These are phyloP conservation scores for Monosporascus ibericus DNA, from an alignment of 2,329 filamentous ascomycete genomes.

Conservation along the genomic window DNA sequence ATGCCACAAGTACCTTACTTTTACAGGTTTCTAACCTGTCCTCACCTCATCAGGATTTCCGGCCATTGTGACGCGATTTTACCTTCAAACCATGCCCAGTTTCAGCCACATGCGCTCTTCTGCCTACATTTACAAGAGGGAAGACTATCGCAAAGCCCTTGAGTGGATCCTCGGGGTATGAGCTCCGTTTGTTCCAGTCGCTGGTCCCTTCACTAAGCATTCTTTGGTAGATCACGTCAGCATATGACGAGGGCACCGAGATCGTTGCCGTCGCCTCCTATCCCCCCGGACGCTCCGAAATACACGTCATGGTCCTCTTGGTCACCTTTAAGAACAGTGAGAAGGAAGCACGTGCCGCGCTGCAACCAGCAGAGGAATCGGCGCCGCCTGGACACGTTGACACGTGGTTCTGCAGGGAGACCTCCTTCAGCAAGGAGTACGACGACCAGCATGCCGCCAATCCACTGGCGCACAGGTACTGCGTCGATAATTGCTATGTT, in stretches of 20 bases:
- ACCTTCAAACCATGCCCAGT: conserved; percentile 28
- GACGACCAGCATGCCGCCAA: too few relatives aligned
- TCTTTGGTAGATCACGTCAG: too few relatives aligned
- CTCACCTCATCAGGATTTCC: conserved; percentile 37
- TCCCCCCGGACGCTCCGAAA: conserved; percentile 6
- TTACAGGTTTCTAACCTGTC: conserved; percentile 17
- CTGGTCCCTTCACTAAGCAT: too few relatives aligned
- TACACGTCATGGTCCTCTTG: conserved; percentile 31
- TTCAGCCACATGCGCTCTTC: too few relatives aligned
- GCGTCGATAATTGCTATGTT: conserved; percentile 45
- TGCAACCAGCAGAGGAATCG: conserved; percentile 30
- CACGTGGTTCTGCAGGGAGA: conserved; percentile 8
- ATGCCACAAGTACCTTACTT: too few relatives aligned
- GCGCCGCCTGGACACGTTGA: conserved; percentile 19
- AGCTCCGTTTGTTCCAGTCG: too few relatives aligned
- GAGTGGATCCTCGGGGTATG: too few relatives aligned
- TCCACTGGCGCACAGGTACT: conserved; percentile 34
- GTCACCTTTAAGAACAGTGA: conserved; percentile 34
- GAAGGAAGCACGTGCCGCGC: conserved; percentile 27
- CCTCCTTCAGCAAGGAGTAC: too few relatives aligned
- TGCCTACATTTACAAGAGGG: too few relatives aligned
- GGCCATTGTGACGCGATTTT: conserved; percentile 44
- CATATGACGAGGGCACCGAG: too few relatives aligned
- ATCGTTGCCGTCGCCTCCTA: too few relatives aligned
- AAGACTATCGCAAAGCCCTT: too few relatives aligned